phyloP scores from a whole-genome alignment of 148 eudicot genomes.

The Polygonum aviculare region DNA sequence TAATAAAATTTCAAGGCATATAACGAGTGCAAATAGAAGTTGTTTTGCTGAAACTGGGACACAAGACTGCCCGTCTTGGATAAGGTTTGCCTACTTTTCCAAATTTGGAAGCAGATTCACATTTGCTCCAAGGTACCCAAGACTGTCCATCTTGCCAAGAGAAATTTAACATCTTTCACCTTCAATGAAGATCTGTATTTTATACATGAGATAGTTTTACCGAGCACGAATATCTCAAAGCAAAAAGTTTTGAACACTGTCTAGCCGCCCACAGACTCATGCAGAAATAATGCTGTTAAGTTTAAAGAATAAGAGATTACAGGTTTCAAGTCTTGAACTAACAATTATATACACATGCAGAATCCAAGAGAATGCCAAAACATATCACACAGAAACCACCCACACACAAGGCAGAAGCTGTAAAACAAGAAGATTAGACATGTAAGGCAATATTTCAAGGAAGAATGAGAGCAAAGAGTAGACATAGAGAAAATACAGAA shows the following conservation, averaged over 20 bases:
- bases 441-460: neutral
- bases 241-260: neutral
- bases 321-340: neutral
- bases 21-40: neutral
- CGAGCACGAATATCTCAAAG: neutral
- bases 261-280: neutral
- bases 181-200: neutral
- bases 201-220: neutral
- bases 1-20: neutral
- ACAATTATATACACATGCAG: neutral
- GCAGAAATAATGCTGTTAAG: no score
- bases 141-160: neutral
- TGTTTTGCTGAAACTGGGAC: neutral
- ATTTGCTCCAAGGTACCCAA: neutral
- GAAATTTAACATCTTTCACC: neutral
- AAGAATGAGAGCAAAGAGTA: neutral
- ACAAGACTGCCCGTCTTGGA: neutral
- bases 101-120: neutral
- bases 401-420: neutral
- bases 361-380: neutral
- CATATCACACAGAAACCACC: neutral
- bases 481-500: neutral
- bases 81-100: neutral
- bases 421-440: neutral
- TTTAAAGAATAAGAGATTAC: neutral